Evolutionary conservation across 371 early-diverging fungal genomes (phyloP).

Genomic region (Sporodiniella umbellata): DNA sequence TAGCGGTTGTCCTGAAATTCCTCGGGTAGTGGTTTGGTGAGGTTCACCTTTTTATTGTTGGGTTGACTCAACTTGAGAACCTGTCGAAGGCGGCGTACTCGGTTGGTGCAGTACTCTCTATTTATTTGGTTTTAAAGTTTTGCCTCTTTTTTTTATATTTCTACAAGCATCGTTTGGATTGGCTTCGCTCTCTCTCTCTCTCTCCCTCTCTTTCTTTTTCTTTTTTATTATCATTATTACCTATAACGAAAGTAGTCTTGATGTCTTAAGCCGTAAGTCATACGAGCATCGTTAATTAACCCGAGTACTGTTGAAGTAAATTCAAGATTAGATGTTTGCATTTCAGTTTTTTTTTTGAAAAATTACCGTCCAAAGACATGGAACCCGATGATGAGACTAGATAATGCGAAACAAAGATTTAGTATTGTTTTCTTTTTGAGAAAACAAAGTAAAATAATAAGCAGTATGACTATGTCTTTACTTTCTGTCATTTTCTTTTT

Average conservation of each 20-base stretch:
- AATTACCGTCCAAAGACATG: not conserved
- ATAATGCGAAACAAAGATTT: not conserved
- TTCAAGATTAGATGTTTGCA: not conserved
- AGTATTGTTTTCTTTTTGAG: too few relatives aligned
- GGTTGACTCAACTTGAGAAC: slow-evolving; percentile 54
- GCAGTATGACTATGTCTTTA: not conserved
- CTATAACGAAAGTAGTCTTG: slow-evolving; percentile 81
- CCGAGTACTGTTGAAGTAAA: slow-evolving; percentile 37
- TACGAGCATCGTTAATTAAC: slow-evolving; percentile 67
- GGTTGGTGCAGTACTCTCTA: slow-evolving; percentile 68
- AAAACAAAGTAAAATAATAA: too few relatives aligned
- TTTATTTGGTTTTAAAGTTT: not conserved
- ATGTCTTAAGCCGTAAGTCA: slow-evolving; percentile 79
- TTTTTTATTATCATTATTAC: too few relatives aligned
- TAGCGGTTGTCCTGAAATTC: slow-evolving; percentile 50
- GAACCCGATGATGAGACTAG: not conserved
- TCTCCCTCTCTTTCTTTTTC: too few relatives aligned
- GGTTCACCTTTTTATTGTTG: slow-evolving; percentile 48
- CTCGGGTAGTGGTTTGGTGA: slow-evolving; percentile 46
- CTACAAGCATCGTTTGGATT: too few relatives aligned
- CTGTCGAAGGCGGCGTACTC: slow-evolving; percentile 64
- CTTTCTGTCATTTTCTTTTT: not conserved
- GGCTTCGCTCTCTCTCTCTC: too few relatives aligned
- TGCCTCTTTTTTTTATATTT: not conserved
- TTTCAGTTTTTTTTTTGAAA: not conserved